A percentile compares a stretch with the other conserved stretches of the same genome.
Conservation (phyloP, 495 filamentous ascomycete genomes). For the Aspergillus conjunctus region DNA sequence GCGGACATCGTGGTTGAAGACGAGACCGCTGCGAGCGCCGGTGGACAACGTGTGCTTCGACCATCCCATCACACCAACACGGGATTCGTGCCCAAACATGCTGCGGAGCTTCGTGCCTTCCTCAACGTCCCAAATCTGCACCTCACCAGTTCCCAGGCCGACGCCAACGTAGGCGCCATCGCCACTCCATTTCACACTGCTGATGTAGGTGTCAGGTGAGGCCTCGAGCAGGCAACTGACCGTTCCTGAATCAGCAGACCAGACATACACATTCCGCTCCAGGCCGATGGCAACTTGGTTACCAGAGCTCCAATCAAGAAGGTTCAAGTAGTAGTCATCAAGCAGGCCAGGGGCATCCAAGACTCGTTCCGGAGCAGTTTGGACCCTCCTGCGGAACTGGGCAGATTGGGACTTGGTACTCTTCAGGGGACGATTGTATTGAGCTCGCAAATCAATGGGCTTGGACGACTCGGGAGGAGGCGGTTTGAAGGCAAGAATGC, state of each 20-base stretch:
- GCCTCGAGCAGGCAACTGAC: constrained; percentile 87
- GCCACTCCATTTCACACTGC: constrained; percentile 97
- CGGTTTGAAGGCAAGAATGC: constrained; percentile 98
- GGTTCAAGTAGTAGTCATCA: constrained; percentile 98
- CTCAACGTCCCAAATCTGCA: constrained; percentile 99
- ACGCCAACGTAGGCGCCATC: constrained; percentile 97
- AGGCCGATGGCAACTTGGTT: constrained; percentile 99
- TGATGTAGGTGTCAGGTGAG: constrained; percentile 87
- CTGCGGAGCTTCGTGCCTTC: constrained; percentile 93
- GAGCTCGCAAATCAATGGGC: constrained; percentile 93
- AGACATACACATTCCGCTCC: constrained; percentile 95
- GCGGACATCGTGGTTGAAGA: constrained; percentile 98
- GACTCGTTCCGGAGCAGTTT: constrained; percentile 93
- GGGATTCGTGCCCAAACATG: constrained; percentile 96
- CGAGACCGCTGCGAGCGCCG: constrained; percentile 89
- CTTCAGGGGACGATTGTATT: constrained; percentile 97
- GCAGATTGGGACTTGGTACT: constrained; percentile 68
- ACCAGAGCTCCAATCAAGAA: constrained; percentile 94
- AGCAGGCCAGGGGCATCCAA: constrained; percentile 95
- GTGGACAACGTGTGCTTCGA: constrained; percentile 96
- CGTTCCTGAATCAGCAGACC: constrained; percentile 93
- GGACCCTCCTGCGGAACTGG: constrained; percentile 85
- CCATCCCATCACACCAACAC: constrained; percentile 98
- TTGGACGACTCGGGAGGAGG: constrained; percentile 94
- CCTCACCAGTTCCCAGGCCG: constrained; percentile 90